Evolutionary conservation across 768 basidiomycete species (phyloP), one percentile per base, ranked within the genome.

Genomic region (Mrakia frigida): DNA sequence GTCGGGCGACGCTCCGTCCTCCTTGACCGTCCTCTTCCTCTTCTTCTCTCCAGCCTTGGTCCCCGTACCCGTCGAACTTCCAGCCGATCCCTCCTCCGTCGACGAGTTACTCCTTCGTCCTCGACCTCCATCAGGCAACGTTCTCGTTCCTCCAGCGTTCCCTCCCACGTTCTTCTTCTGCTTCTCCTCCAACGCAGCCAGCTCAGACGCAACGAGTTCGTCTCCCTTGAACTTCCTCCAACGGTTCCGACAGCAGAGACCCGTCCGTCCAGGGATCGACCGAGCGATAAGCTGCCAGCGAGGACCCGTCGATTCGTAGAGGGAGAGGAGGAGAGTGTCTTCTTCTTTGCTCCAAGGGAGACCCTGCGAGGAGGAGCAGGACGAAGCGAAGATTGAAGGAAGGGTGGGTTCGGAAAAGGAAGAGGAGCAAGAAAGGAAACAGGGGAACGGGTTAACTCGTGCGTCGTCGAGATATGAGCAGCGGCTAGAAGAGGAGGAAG

Each of bases 201-300:
- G 52, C 28, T 68, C 59, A 0, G 35, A 23, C n/a, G 73, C 67
- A n/a, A 70, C 71, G 39, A 74, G 65, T 14, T 74, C 73, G 67
- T 74, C 77, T 14, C 77, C 71, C 69, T 78, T 74, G 77, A 78
- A 78, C 67, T 74, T 74, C 25, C 77, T 28, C 77, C 77, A 78
- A 1, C 77, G 72, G 67, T 78, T 78, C 9, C 77, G 65, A 35
- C 77, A 78, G 41, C 77, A 78, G 21, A 78, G 77, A 43, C 77
- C 77, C 2, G 77, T 78, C 60, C 77, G 73, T 10, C 77, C 77
- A 13, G 77, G 77, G 16, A 78, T 50, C 52, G 77, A 78, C 69
- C 73, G 74, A 41, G 77, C 77, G 60, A 78, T 78, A 23, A 63
- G 67, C 60, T 78, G 77, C 77, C 77, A 78, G 37, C 73, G 74